Conservation (phyloP, 352 stramenopile species). For the Phytophthora constricta region DNA sequence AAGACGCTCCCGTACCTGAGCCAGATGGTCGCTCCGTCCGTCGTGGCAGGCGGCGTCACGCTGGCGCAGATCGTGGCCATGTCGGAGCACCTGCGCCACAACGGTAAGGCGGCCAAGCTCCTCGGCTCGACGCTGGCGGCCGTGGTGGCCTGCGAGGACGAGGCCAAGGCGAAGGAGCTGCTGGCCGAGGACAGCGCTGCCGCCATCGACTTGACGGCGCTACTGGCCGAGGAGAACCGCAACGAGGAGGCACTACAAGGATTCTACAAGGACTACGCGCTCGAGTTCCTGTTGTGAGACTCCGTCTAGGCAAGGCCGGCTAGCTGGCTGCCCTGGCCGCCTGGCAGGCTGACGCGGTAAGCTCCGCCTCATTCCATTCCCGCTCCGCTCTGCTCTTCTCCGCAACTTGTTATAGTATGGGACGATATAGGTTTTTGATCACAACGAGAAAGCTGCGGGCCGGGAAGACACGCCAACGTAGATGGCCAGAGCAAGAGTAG, state of each 20-base stretch:
- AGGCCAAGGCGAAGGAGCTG: constrained; percentile 51
- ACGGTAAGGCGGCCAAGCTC: constrained; percentile 72
- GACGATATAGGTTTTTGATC: not conserved
- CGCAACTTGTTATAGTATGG: not conserved
- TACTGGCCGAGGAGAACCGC: constrained; percentile 52
- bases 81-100: constrained; percentile 54
- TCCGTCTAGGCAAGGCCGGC: not conserved
- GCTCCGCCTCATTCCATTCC: too few relatives aligned
- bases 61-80: constrained; percentile 52
- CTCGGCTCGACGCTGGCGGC: constrained; percentile 54
- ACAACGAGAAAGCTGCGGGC: too few relatives aligned
- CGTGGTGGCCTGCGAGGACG: constrained; percentile 41
- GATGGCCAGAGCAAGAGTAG: not conserved
- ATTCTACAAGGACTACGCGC: constrained; percentile 53
- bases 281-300: constrained; percentile 48
- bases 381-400: too few relatives aligned
- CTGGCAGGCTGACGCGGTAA: not conserved
- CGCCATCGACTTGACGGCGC: constrained; percentile 44
- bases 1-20: constrained; percentile 72
- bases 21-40: constrained; percentile 72
- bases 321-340: too few relatives aligned
- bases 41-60: constrained; percentile 50
- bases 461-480: not conserved
- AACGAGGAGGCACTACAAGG: constrained; percentile 40
- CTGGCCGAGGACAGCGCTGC: constrained; percentile 27